These are phyloP conservation scores for Diaporthe aspalathi DNA, from an alignment of 2,329 filamentous ascomycete genomes.

Conservation along the genomic window DNA sequence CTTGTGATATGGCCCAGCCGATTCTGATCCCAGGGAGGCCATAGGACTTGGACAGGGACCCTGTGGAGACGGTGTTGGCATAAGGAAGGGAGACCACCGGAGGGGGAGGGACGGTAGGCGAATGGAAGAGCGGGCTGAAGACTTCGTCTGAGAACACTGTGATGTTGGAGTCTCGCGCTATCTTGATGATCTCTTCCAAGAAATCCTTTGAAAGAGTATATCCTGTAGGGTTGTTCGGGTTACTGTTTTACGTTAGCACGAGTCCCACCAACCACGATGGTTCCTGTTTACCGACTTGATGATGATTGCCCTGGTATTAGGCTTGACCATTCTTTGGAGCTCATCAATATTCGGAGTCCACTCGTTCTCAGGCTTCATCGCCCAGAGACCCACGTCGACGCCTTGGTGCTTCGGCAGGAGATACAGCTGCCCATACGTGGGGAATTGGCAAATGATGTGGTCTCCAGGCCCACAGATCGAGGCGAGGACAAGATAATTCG, in stretches of 20 bases:
- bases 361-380: conserved; percentile 11
- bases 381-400: conserved; percentile 20
- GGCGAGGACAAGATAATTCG: conserved; percentile 20
- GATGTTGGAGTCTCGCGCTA: conserved; percentile 7
- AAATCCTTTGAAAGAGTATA: not conserved
- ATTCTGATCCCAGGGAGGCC: conserved; percentile 83
- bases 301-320: conserved; percentile 23
- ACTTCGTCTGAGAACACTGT: conserved; percentile 23
- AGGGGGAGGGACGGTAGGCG: not conserved
- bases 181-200: not conserved
- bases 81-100: conserved; percentile 16
- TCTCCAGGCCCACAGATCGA: conserved; percentile 25
- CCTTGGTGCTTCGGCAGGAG: conserved; percentile 17
- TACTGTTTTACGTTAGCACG: conserved; percentile 4
- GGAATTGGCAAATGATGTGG: conserved; percentile 26
- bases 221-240: conserved; percentile 16
- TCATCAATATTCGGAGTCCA: not conserved
- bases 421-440: conserved; percentile 26
- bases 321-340: conserved; percentile 11
- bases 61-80: conserved; percentile 3
- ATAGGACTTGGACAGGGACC: conserved; percentile 11
- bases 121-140: conserved; percentile 18
- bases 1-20: conserved; percentile 83
- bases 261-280: not conserved
- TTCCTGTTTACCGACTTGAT: conserved; percentile 2